Evolutionary conservation across 345 rosid genomes (phyloP).

Genomic region (Aurinia saxatilis): DNA sequence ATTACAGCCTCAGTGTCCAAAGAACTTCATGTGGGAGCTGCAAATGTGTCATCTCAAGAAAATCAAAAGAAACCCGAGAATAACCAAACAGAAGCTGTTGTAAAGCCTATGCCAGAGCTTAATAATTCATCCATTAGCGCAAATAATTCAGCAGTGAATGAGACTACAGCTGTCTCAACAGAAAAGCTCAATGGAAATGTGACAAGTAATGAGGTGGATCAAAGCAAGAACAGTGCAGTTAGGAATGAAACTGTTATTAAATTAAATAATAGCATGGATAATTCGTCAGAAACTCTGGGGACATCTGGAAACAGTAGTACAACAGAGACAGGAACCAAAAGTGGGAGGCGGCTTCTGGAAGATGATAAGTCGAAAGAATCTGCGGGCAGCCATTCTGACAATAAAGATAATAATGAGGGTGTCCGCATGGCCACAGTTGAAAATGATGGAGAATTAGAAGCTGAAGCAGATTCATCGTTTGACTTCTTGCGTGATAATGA

Average conservation of each 20-base stretch:
- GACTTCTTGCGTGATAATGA: conserved; percentile 85
- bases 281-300: conserved; percentile 33
- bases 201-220: conserved; percentile 26
- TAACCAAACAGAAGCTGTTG: conserved; percentile 29
- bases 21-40: conserved; percentile 21
- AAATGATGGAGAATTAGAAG: conserved; percentile 74
- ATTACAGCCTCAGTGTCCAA: conserved; percentile 28
- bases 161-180: conserved; percentile 12
- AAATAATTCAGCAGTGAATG: conserved; percentile 20
- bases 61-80: conserved; percentile 32
- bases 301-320: conserved; percentile 32
- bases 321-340: conserved; percentile 36
- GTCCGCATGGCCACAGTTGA: conserved; percentile 63
- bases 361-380: conserved; percentile 45
- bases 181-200: conserved; percentile 14
- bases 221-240: conserved; percentile 20
- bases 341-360: conserved; percentile 76
- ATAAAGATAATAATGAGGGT: conserved; percentile 37
- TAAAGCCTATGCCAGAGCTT: conserved; percentile 32
- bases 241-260: conserved; percentile 34
- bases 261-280: conserved; percentile 30
- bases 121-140: conserved; percentile 36
- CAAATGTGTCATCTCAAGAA: conserved; percentile 36
- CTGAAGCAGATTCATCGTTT: conserved; percentile 87
- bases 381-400: conserved; percentile 41